These are phyloP conservation scores for Noccaea bulbosa DNA, from an alignment of 345 rosid genomes.

Conservation along the genomic window DNA sequence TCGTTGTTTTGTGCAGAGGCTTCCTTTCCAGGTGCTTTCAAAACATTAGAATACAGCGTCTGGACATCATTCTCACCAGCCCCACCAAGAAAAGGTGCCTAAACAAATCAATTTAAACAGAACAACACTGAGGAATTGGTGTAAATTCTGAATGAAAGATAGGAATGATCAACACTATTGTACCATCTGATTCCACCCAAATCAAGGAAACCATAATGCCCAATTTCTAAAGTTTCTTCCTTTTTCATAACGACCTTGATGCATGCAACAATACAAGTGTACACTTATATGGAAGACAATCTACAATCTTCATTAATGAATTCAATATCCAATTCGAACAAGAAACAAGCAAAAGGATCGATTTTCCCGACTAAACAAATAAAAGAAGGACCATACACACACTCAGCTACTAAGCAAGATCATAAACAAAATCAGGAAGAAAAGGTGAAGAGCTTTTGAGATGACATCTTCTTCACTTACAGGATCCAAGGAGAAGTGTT, in stretches of 20 bases:
- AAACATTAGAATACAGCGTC: constrained; percentile 53
- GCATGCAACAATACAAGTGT: constrained; percentile 21
- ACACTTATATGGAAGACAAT: constrained; percentile 1
- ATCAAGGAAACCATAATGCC: background rate
- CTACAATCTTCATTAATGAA: background rate
- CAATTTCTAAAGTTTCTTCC: background rate
- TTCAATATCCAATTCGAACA: background rate
- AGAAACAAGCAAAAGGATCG: background rate
- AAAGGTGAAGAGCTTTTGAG: constrained; percentile 12
- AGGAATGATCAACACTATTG: background rate
- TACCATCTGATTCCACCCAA: constrained; percentile 3
- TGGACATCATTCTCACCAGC: constrained; percentile 53
- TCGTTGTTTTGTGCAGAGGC: constrained; percentile 39
- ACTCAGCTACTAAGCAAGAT: constrained; percentile 25
- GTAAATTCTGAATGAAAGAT: background rate
- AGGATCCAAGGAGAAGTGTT: constrained; percentile 57
- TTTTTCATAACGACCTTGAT: constrained; percentile 8
- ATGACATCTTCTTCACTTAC: constrained; percentile 47
- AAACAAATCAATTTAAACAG: constrained; percentile 31
- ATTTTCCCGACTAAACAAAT: background rate
- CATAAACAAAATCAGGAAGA: background rate
- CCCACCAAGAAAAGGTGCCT: constrained; percentile 47
- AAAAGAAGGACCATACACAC: constrained; percentile 7
- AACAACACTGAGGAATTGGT: background rate
- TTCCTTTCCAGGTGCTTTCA: constrained; percentile 55